Evolutionary conservation across 305 asterid genomes (phyloP).

Genomic region (Rubia tinctorum): DNA sequence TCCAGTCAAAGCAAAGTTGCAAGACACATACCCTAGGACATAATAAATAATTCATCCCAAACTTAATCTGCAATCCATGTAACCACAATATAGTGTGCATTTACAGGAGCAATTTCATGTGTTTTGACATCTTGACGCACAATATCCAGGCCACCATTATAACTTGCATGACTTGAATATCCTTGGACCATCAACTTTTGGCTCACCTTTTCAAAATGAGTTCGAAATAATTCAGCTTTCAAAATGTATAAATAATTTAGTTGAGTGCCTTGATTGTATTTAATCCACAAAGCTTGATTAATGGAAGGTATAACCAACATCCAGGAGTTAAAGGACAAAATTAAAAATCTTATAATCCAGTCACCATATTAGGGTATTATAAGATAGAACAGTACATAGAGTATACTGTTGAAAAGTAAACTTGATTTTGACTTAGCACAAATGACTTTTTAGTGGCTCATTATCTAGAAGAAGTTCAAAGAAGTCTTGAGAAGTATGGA

Average conservation of each 20-base stretch:
- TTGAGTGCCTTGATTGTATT: background rate
- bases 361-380: background rate
- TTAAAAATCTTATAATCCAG: background rate
- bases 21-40: no score
- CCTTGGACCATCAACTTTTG: conserved; percentile 99
- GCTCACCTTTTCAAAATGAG: conserved; percentile 69
- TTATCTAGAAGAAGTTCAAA: no score
- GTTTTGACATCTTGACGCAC: conserved; percentile 71
- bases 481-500: no score
- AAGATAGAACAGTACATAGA: conserved; percentile 3
- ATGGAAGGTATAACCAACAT: background rate
- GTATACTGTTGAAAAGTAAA: no score
- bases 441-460: no score
- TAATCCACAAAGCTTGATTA: background rate
- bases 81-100: no score
- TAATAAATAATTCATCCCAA: no score
- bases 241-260: background rate
- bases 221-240: conserved; percentile 17
- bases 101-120: conserved; percentile 81
- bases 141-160: conserved; percentile 95
- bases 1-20: no score
- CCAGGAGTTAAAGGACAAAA: background rate
- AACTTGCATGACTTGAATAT: conserved; percentile 90
- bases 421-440: no score
- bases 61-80: no score